Percentiles rank a stretch among this genome's conserved stretches.
Conservation (phyloP, 257 asterid species). For the Salvia splendens region DNA sequence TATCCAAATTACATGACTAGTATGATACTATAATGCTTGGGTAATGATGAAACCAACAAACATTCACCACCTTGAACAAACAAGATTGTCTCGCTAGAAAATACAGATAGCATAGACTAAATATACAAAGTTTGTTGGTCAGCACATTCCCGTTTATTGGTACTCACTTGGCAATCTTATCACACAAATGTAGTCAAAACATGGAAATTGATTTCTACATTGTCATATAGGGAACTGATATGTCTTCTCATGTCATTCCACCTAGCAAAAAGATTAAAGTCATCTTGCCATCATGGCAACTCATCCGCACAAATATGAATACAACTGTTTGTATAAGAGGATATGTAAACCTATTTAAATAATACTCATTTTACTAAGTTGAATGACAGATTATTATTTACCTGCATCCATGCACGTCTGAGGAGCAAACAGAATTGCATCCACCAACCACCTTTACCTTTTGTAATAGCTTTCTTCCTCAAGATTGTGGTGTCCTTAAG, state of each 20-base stretch:
- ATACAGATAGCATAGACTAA: slow-evolving; percentile 5
- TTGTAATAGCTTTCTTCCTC: slow-evolving; percentile 46
- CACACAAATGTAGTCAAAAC: slow-evolving; percentile 15
- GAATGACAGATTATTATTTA: slow-evolving; percentile 26
- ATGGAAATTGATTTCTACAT: slow-evolving; percentile 18
- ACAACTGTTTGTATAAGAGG: slow-evolving; percentile 17
- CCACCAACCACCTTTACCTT: slow-evolving; percentile 82
- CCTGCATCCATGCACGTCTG: slow-evolving; percentile 99
- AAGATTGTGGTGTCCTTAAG: slow-evolving; percentile 34
- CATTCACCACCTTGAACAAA: slow-evolving; percentile 22
- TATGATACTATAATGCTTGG: slow-evolving; percentile 13
- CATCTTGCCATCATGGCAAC: slow-evolving; percentile 4
- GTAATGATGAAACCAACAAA: slow-evolving; percentile 13
- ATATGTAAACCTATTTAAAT: not conserved
- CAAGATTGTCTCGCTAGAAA: not conserved
- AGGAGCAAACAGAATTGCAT: slow-evolving; percentile 80
- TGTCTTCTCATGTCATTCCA: slow-evolving; percentile 22
- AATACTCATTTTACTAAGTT: not conserved
- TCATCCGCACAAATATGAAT: not conserved
- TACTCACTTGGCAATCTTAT: not conserved
- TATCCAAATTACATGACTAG: slow-evolving; percentile 15
- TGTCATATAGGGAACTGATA: slow-evolving; percentile 1
- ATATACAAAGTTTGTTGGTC: slow-evolving; percentile 1
- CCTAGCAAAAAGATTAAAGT: slow-evolving; percentile 15
- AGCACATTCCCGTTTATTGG: slow-evolving; percentile 14